Evolutionary conservation across 2,329 filamentous ascomycete genomes (phyloP).

Genomic region (Xylariaceae sp.): DNA sequence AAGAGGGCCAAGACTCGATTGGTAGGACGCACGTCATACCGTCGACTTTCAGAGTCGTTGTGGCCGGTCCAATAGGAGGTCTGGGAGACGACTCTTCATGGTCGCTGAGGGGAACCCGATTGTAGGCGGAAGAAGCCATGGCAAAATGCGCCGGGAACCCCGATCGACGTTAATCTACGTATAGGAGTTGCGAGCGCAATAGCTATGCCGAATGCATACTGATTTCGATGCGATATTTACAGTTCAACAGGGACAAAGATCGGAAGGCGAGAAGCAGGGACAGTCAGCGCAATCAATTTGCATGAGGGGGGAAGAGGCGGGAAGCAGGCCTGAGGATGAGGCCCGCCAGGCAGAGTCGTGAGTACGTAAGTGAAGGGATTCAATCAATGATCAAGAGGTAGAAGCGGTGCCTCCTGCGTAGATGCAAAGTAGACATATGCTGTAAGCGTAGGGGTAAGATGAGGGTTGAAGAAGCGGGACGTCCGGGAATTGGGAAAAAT

Average conservation of each 20-base stretch:
- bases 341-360: not conserved
- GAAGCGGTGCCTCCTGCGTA: no score
- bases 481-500: not conserved
- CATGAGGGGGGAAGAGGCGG: conserved; percentile 3
- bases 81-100: conserved; percentile 29
- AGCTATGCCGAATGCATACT: conserved; percentile 21
- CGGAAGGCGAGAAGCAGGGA: not conserved
- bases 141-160: conserved; percentile 11
- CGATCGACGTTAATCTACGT: conserved; percentile 1
- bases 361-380: no score
- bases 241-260: not conserved
- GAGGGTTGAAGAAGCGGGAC: not conserved
- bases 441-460: not conserved
- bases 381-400: no score
- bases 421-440: not conserved
- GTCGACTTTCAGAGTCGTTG: conserved; percentile 82
- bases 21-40: conserved; percentile 61
- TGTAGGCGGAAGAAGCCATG: conserved; percentile 50
- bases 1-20: not conserved
- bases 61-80: conserved; percentile 63
- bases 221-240: conserved; percentile 4
- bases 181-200: conserved; percentile 4
- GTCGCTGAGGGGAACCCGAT: conserved; percentile 42
- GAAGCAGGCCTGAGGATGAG: conserved; percentile 22
- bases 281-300: not conserved